Conservation (phyloP, 1,284 basidiomycete genomes). For the Ceratobasidium sp. region DNA sequence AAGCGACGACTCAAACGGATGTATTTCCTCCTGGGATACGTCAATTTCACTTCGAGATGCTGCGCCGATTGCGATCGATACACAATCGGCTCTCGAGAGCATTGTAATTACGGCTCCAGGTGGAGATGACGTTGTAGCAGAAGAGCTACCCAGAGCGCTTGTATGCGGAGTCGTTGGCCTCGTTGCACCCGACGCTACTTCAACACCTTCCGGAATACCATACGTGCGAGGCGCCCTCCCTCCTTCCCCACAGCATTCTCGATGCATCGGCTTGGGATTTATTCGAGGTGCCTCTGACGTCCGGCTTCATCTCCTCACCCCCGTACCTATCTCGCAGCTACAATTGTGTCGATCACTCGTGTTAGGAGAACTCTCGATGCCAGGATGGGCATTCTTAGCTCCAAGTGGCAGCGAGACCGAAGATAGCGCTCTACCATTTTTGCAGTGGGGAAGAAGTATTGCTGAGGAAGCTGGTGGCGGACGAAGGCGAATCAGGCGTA, state of each 20-base stretch:
- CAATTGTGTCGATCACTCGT: constrained; percentile 60
- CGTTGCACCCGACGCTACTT: constrained; percentile 54
- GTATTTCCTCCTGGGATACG: constrained; percentile 66
- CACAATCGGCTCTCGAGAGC: constrained; percentile 60
- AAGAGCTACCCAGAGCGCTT: constrained; percentile 72
- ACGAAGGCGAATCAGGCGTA: constrained; percentile 56
- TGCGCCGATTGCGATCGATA: constrained; percentile 72
- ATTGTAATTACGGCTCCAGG: constrained; percentile 73
- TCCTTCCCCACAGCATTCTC: constrained; percentile 64
- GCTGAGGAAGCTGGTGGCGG: constrained; percentile 55
- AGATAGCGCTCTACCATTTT: constrained; percentile 70
- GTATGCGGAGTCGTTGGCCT: constrained; percentile 85
- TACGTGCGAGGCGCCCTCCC: constrained; percentile 63
- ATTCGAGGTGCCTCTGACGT: constrained; percentile 64
- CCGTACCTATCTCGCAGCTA: constrained; percentile 62
- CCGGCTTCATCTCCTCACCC: constrained; percentile 75
- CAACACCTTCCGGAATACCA: constrained; percentile 50
- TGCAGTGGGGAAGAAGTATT: constrained; percentile 76
- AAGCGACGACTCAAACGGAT: constrained; percentile 15
- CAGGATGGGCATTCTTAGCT: constrained; percentile 87
- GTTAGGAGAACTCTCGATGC: constrained; percentile 87
- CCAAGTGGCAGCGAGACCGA: constrained; percentile 50
- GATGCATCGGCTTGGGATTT: constrained; percentile 73
- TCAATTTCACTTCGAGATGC: constrained; percentile 68
- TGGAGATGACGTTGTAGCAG: constrained; percentile 71